Conservation (phyloP, 2,329 filamentous ascomycete species). For the Phaeosphaeriaceae sp. region DNA sequence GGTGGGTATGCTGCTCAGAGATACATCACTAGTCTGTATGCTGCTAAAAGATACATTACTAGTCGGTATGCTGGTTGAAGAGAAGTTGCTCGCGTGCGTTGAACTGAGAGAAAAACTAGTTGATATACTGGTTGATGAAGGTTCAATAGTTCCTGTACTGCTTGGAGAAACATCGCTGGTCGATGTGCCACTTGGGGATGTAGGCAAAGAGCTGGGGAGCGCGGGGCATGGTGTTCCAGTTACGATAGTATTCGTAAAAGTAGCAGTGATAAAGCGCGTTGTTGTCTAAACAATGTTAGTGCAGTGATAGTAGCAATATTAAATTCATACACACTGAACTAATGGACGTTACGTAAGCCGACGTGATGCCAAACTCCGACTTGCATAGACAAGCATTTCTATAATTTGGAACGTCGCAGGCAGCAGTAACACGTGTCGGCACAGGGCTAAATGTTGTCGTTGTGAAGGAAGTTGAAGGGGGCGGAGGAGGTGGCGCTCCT, state of each 20-base stretch:
- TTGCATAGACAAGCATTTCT: constrained; percentile 35
- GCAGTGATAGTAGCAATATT: not conserved
- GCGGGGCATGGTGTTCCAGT: constrained; percentile 13
- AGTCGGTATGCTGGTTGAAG: not conserved
- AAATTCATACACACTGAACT: constrained; percentile 25
- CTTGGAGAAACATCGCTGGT: not conserved
- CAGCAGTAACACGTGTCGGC: constrained; percentile 30
- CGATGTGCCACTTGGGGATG: not conserved
- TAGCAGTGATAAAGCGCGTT: constrained; percentile 19
- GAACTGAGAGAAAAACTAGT: too few relatives aligned
- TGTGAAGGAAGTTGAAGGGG: constrained; percentile 12
- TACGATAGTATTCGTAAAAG: constrained; percentile 13
- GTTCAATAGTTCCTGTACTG: too few relatives aligned
- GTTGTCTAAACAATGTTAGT: constrained; percentile 18
- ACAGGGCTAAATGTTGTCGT: constrained; percentile 24
- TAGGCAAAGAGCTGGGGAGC: constrained; percentile 1
- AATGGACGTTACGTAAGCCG: constrained; percentile 19
- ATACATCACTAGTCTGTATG: not conserved
- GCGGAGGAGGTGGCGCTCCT: too few relatives aligned
- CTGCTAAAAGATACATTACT: not conserved
- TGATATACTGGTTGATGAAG: constrained; percentile 4
- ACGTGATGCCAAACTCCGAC: constrained; percentile 19
- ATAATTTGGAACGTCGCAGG: constrained; percentile 25
- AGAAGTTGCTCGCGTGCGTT: too few relatives aligned
- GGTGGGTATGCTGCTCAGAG: too few relatives aligned